Conservation (phyloP, 306 rosid species). For the Vicia villosa region DNA sequence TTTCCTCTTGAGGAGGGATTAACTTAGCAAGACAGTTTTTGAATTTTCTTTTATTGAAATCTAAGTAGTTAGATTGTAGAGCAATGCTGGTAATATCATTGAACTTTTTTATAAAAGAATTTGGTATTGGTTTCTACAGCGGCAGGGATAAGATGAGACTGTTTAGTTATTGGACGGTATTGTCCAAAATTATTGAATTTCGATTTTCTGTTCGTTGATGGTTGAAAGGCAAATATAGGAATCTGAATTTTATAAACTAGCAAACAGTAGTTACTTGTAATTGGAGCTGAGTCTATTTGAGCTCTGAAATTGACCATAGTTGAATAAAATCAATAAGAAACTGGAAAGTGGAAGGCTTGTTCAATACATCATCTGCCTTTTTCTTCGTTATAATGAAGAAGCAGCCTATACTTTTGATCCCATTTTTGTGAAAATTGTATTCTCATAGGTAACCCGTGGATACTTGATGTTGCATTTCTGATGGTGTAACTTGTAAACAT, state of each 20-base stretch:
- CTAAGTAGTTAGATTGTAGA: background rate
- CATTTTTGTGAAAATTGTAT: background rate
- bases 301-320: too few species aligned
- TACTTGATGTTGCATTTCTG: slow-evolving; percentile 5
- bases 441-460: background rate
- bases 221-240: slow-evolving; percentile 2
- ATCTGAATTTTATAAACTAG: slow-evolving; percentile 8
- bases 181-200: background rate
- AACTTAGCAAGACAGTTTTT: slow-evolving; percentile 3
- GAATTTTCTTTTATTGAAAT: background rate
- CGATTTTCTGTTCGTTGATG: background rate
- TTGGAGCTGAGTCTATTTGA: too few species aligned
- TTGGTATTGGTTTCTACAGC: slow-evolving; percentile 17
- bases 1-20: slow-evolving; percentile 5
- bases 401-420: background rate
- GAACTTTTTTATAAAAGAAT: background rate
- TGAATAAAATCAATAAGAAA: too few species aligned
- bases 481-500: background rate
- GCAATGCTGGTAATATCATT: background rate
- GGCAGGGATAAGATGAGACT: slow-evolving; percentile 1
- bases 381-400: too few species aligned
- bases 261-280: background rate
- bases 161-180: background rate
- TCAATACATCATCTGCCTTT: too few species aligned
- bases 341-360: too few species aligned